phyloP scores from a whole-genome alignment of 257 asterid species.

The Scutellaria minor region DNA sequence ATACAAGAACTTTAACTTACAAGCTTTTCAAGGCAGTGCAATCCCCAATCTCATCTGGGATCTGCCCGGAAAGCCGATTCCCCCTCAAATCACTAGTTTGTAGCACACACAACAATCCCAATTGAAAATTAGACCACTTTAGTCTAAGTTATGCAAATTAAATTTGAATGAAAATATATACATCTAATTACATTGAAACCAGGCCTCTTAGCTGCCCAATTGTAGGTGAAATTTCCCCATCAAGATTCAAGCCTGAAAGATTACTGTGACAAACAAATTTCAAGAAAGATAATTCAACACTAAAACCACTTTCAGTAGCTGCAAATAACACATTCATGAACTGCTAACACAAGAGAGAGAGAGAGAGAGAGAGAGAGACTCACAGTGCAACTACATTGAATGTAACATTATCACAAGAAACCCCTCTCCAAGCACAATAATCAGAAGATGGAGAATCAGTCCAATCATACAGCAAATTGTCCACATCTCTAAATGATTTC shows the following conservation, averaged over 20 bases:
- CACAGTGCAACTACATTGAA: slow-evolving; percentile 86
- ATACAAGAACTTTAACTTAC: slow-evolving; percentile 39
- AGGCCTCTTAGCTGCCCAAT: slow-evolving; percentile 79
- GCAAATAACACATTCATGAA: background rate
- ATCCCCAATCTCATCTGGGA: slow-evolving; percentile 98
- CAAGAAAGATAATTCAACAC: slow-evolving; percentile 11
- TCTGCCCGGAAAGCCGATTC: slow-evolving; percentile 85
- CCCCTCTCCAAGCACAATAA: slow-evolving; percentile 93
- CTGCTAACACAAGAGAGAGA: slow-evolving; percentile 7
- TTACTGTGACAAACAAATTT: slow-evolving; percentile 51
- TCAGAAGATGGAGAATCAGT: slow-evolving; percentile 83
- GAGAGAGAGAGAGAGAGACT: slow-evolving; percentile 37
- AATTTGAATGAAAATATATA: background rate
- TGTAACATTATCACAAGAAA: slow-evolving; percentile 86
- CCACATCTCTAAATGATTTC: slow-evolving; percentile 89
- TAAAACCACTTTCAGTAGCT: background rate
- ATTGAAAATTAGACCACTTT: background rate
- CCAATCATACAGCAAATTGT: slow-evolving; percentile 97
- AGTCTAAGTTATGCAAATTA: background rate
- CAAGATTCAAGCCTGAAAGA: slow-evolving; percentile 88
- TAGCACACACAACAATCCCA: slow-evolving; percentile 4
- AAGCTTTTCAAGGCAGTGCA: slow-evolving; percentile 71
- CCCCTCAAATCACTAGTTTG: slow-evolving; percentile 69
- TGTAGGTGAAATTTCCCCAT: slow-evolving; percentile 93
- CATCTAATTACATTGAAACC: slow-evolving; percentile 58